Evolutionary conservation across 192 early-diverging fungal species (phyloP).

Genomic region (Coemansia sp.): DNA sequence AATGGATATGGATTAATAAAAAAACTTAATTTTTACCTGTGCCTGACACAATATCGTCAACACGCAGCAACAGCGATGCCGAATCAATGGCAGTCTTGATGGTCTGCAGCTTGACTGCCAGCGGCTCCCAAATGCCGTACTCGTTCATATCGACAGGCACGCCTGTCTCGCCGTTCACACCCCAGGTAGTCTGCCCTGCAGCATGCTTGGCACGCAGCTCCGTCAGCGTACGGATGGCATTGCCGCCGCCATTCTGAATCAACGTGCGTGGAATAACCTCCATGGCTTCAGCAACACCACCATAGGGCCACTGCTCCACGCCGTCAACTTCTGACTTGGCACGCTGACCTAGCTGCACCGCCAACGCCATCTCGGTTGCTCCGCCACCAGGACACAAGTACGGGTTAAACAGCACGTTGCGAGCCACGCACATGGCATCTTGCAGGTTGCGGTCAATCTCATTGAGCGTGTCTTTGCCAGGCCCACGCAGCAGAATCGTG

Average conservation of each 20-base stretch:
- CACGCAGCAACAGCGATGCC: slow-evolving; percentile 75
- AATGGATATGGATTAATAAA: neutral
- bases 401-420: slow-evolving; percentile 97
- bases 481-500: slow-evolving; percentile 95
- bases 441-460: slow-evolving; percentile 99
- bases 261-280: slow-evolving; percentile 98
- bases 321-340: slow-evolving; percentile 82
- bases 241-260: slow-evolving; percentile 98
- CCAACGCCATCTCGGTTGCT: slow-evolving; percentile 96
- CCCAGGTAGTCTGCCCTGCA: slow-evolving; percentile 81
- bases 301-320: slow-evolving; percentile 96
- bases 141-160: slow-evolving; percentile 93
- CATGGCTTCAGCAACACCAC: slow-evolving; percentile 88
- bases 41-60: slow-evolving; percentile 95
- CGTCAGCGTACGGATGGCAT: slow-evolving; percentile 95
- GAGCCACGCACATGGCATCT: slow-evolving; percentile 98
- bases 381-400: slow-evolving; percentile 93
- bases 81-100: slow-evolving; percentile 99
- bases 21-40: slow-evolving; percentile 32
- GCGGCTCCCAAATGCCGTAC: slow-evolving; percentile 99
- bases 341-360: slow-evolving; percentile 83
- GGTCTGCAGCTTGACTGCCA: slow-evolving; percentile 99
- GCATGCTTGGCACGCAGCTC: slow-evolving; percentile 95
- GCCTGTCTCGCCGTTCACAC: slow-evolving; percentile 92
- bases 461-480: slow-evolving; percentile 95